These are phyloP conservation scores for Myxozyma neotropica DNA, from an alignment of 805 yeast genomes.

Conservation along the genomic window DNA sequence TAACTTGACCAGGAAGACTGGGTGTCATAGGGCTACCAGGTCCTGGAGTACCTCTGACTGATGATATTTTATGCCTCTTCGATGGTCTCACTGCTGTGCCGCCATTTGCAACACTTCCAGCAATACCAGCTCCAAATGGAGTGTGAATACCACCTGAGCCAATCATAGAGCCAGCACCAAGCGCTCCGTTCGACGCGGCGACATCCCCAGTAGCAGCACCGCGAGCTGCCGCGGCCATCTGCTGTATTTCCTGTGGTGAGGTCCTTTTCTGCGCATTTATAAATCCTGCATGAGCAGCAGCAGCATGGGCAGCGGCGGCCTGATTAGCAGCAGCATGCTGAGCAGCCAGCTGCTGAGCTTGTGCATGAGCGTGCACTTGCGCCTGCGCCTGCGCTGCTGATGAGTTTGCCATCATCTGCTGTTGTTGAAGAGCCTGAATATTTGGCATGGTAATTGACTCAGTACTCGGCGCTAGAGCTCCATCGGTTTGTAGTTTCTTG, in stretches of 20 bases:
- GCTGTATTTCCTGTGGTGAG: constrained; percentile 6
- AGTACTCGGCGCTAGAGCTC: constrained; percentile 58
- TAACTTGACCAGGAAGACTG: not conserved
- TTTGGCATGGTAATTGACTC: constrained; percentile 22
- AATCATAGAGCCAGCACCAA: not conserved
- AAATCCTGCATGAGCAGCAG: constrained; percentile 5
- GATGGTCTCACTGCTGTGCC: not conserved
- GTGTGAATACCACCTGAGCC: constrained; percentile 1
- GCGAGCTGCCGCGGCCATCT: constrained; percentile 7
- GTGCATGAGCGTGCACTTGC: constrained; percentile 9
- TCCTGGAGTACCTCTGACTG: constrained; percentile 4
- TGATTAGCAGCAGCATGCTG: constrained; percentile 14
- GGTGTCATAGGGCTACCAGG: constrained; percentile 2
- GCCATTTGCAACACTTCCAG: not conserved
- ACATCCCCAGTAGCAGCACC: not conserved
- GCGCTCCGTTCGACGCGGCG: not conserved
- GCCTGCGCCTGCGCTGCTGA: constrained; percentile 10
- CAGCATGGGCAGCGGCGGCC: constrained; percentile 7
- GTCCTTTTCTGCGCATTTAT: constrained; percentile 8
- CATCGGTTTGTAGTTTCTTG: constrained; percentile 74
- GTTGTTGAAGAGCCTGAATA: constrained; percentile 10
- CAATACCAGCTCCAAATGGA: not conserved
- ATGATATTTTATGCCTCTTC: constrained; percentile 5
- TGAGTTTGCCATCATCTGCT: constrained; percentile 3
- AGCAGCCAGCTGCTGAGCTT: constrained; percentile 6